Percentiles rank a stretch among this genome's conserved stretches.
These are phyloP conservation scores for Darksidea phi DNA, from an alignment of 495 filamentous ascomycete species.

Conservation along the genomic window DNA sequence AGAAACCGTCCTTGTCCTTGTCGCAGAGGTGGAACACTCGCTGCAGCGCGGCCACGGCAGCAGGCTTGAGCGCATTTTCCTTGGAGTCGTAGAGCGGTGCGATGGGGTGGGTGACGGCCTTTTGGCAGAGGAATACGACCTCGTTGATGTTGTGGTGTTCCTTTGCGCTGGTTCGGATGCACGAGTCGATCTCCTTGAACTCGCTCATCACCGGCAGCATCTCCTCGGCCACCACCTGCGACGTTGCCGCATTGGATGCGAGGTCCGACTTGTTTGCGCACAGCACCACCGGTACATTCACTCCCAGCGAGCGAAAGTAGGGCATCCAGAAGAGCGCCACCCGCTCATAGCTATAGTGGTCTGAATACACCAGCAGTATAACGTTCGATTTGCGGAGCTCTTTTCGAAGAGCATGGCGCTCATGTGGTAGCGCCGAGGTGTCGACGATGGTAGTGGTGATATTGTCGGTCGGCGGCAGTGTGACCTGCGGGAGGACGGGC, in stretches of 20 bases:
- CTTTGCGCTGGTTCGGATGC: constrained; percentile 90
- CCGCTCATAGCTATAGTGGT: constrained; percentile 97
- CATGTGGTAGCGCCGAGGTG: constrained; percentile 91
- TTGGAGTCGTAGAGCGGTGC: constrained; percentile 96
- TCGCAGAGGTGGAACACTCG: constrained; percentile 94
- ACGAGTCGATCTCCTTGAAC: constrained; percentile 98
- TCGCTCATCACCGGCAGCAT: constrained; percentile 98
- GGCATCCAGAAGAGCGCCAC: constrained; percentile 98
- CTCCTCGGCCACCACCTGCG: constrained; percentile 88
- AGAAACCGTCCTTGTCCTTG: constrained; percentile 91
- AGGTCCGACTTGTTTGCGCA: constrained; percentile 97
- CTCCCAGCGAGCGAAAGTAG: constrained; percentile 91
- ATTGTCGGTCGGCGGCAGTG: constrained; percentile 90
- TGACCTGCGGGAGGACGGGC: constrained; percentile 88
- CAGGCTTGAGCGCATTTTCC: constrained; percentile 79
- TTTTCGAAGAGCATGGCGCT: constrained; percentile 79
- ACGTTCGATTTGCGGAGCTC: constrained; percentile 96
- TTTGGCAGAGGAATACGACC: constrained; percentile 95
- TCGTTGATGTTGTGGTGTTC: constrained; percentile 96
- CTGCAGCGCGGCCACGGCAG: constrained; percentile 78
- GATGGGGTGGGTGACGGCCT: constrained; percentile 97
- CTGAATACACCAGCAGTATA: constrained; percentile 94
- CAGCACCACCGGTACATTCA: constrained; percentile 94
- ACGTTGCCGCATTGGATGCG: constrained; percentile 62
- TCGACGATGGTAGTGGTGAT: constrained; percentile 95